Evolutionary conservation across 2,329 filamentous ascomycete genomes (phyloP), one percentile per base, ranked within the genome.

Genomic region (Penicillium sp.): DNA sequence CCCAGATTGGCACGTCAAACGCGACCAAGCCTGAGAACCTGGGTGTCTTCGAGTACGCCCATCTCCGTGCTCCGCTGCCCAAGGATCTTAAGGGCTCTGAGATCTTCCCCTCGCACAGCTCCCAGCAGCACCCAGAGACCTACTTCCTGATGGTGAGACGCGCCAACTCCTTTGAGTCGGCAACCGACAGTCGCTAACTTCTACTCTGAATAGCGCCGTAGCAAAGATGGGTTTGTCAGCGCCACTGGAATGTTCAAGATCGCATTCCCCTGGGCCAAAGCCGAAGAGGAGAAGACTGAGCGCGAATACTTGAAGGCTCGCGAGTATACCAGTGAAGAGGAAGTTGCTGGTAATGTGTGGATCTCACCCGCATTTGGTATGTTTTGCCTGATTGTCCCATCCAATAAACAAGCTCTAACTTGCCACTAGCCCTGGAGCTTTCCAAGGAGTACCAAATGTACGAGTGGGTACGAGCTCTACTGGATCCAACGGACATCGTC

Each of bases 281-380:
- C 77, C 30, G 76, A 81, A 2, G 84, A 87, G 60, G 84, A 87
- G 63, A 75, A 78, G 40, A 70, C 70, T 2, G 84, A 87, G 69
- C 81, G 84, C 60, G 80, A 81, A 49, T 92, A 91, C 75, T 87
- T 99, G 75, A 97, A 96, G 78, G 84, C 83, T 7, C 85, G 94
- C 27, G 76, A 84, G 32, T 88, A 88, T 29, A 95, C 92, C 9
- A 96, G 91, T 65, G 81, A 82, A 53, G 92, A 97, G 70, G 94
- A 97, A 79, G 91, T 94, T 29, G 94, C 94, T 26, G 94, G 94
- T 42, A 99, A 97, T 73, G 85, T 99, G 48, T 99, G 94, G 94
- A 92, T 97, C 47, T 85, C 91, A 43, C 91, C 93, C 6, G 81
- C 87, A 61, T 78, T 84, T 70, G 85, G 85, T 88, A 78, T 64